A percentile compares a stretch with the other conserved stretches of the same genome.
phyloP scores from a whole-genome alignment of 805 yeast genomes.

The Isabelozyma heimii region DNA sequence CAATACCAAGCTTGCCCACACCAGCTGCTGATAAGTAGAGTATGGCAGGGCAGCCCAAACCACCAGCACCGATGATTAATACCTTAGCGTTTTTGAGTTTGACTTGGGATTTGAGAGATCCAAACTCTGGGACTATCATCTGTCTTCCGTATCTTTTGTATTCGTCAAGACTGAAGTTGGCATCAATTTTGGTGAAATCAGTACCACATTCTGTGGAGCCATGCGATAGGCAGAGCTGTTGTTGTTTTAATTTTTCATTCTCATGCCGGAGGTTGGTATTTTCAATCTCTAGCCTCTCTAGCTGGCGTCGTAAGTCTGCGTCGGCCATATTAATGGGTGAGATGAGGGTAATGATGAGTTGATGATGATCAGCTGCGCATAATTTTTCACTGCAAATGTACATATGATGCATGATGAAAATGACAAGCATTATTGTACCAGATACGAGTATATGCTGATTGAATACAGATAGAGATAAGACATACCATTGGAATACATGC shows the following conservation, averaged over 20 bases:
- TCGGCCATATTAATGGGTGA: background rate
- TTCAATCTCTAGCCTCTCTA: constrained; percentile 16
- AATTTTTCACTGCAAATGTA: too few relatives aligned
- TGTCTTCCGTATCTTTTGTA: constrained; percentile 88
- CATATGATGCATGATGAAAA: too few relatives aligned
- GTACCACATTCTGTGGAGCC: too few relatives aligned
- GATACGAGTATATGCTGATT: too few relatives aligned
- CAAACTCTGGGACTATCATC: constrained; percentile 85
- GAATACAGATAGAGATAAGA: too few relatives aligned
- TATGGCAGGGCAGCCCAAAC: constrained; percentile 90
- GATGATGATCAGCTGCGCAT: too few relatives aligned
- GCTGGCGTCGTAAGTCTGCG: constrained; percentile 12
- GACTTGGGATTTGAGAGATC: constrained; percentile 50
- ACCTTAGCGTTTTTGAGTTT: constrained; percentile 56
- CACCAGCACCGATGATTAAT: constrained; percentile 93
- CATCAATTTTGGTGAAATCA: constrained; percentile 6
- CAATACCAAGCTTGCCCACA: constrained; percentile 77
- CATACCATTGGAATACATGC: too few relatives aligned
- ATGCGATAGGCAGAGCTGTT: background rate
- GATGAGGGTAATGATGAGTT: too few relatives aligned
- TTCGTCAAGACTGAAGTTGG: constrained; percentile 53
- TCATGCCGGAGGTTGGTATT: constrained; percentile 7
- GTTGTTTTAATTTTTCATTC: background rate
- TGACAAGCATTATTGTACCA: too few relatives aligned
- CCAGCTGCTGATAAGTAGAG: constrained; percentile 87